Percentiles rank a stretch among this genome's conserved stretches.
phyloP scores from a whole-genome alignment of 2,329 filamentous ascomycete species.

The Botrytis tulipae region DNA sequence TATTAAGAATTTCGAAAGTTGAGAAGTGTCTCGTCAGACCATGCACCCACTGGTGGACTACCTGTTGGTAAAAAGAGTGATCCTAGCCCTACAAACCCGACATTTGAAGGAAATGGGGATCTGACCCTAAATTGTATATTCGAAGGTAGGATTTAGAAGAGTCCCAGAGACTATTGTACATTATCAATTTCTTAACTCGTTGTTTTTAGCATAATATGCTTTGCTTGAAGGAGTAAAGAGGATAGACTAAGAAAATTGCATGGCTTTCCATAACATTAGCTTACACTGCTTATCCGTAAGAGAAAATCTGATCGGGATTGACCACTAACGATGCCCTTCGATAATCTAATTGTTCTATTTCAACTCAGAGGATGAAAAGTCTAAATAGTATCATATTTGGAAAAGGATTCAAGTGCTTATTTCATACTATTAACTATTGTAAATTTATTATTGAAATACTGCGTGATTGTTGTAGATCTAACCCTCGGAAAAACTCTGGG shows the following conservation, averaged over 20 bases:
- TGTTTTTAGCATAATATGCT: background rate
- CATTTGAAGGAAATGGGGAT: background rate
- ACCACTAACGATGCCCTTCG: too few species aligned
- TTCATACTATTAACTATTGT: too few species aligned
- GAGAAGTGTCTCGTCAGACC: background rate
- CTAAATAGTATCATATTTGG: too few species aligned
- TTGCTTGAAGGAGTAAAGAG: background rate
- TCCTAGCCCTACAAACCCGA: background rate
- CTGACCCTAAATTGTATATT: background rate
- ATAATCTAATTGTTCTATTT: too few species aligned
- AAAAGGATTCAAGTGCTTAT: too few species aligned
- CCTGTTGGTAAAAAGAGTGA: background rate
- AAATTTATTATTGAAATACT: background rate
- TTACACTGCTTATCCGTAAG: background rate
- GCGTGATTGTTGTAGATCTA: background rate
- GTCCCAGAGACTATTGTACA: background rate
- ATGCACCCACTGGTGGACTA: background rate
- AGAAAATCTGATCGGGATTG: too few species aligned
- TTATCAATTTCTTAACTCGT: background rate
- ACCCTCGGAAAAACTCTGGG: slow-evolving; percentile 5
- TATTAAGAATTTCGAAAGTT: background rate
- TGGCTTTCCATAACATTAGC: too few species aligned
- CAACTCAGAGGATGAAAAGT: too few species aligned
- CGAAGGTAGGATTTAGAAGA: background rate
- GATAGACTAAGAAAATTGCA: background rate